Evolutionary conservation across 345 rosid species (phyloP).

Genomic region (Toxicodendron radicans): DNA sequence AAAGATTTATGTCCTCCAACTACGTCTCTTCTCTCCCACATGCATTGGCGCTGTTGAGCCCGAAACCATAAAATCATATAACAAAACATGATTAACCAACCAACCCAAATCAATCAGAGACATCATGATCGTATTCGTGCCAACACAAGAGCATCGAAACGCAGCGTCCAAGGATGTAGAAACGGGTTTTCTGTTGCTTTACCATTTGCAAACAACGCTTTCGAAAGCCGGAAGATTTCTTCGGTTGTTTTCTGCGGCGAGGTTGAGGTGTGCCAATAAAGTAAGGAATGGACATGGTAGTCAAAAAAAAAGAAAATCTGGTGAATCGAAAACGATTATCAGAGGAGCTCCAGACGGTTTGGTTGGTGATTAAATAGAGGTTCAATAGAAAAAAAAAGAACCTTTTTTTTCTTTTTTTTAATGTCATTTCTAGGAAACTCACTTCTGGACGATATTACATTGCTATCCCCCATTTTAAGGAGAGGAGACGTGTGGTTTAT

Average conservation of each 20-base stretch:
- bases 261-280: slow-evolving; percentile 22
- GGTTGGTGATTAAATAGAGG: background rate
- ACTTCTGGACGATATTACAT: background rate
- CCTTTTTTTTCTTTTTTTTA: too few species aligned
- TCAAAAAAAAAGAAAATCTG: background rate
- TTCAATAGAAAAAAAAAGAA: too few species aligned
- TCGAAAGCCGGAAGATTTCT: slow-evolving; percentile 35
- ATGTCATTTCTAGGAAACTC: slow-evolving; percentile 13
- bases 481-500: background rate
- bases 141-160: slow-evolving; percentile 81
- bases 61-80: too few species aligned
- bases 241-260: slow-evolving; percentile 14
- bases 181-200: slow-evolving; percentile 77
- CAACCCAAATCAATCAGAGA: slow-evolving; percentile 23
- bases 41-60: background rate
- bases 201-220: slow-evolving; percentile 54
- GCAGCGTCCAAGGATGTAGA: slow-evolving; percentile 79
- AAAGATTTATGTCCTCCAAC: too few species aligned
- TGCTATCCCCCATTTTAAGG: background rate
- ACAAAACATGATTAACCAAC: too few species aligned
- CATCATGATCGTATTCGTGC: slow-evolving; percentile 59
- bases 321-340: background rate
- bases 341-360: background rate
- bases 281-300: slow-evolving; percentile 37
- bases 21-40: too few species aligned